These are phyloP conservation scores for Flagelloscypha sp. DNA, from an alignment of 768 basidiomycete genomes.

Conservation along the genomic window DNA sequence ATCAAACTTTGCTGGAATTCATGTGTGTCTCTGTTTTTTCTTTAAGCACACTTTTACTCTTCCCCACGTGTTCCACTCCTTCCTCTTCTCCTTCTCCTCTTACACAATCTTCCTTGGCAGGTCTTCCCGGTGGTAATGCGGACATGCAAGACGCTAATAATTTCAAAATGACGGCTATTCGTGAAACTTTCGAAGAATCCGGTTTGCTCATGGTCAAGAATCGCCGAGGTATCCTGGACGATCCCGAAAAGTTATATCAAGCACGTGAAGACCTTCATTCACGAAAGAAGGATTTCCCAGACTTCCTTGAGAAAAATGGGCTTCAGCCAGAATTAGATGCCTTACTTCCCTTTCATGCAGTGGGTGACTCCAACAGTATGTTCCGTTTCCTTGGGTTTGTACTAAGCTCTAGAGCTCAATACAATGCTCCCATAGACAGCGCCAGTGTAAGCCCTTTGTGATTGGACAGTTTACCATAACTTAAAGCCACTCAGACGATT, in stretches of 20 bases:
- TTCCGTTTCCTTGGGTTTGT: too few relatives aligned
- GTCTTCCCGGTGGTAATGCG: constrained; percentile 73
- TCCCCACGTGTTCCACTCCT: constrained; percentile 1
- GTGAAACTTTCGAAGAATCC: constrained; percentile 74
- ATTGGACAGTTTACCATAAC: background rate
- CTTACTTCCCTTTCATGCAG: constrained; percentile 61
- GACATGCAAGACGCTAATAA: constrained; percentile 54
- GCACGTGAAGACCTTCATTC: constrained; percentile 51
- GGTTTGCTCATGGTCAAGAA: constrained; percentile 41
- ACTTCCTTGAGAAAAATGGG: constrained; percentile 40
- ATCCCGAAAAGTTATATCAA: constrained; percentile 38
- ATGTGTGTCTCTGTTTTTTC: constrained; percentile 34
- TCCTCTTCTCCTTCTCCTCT: background rate
- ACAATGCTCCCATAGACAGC: constrained; percentile 44
- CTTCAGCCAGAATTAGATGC: constrained; percentile 37
- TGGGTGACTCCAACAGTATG: too few relatives aligned
- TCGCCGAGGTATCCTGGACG: constrained; percentile 16
- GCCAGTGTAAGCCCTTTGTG: constrained; percentile 34
- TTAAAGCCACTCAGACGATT: constrained; percentile 44
- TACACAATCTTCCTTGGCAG: constrained; percentile 33
- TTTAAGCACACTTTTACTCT: constrained; percentile 2
- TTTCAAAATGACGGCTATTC: constrained; percentile 53
- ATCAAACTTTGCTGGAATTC: constrained; percentile 55
- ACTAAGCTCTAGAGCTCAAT: too few relatives aligned
- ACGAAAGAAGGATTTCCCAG: constrained; percentile 38